Evolutionary conservation across 148 eudicot genomes (phyloP), one percentile per base, ranked within the genome.

Genomic region (Rhododendron simsii): DNA sequence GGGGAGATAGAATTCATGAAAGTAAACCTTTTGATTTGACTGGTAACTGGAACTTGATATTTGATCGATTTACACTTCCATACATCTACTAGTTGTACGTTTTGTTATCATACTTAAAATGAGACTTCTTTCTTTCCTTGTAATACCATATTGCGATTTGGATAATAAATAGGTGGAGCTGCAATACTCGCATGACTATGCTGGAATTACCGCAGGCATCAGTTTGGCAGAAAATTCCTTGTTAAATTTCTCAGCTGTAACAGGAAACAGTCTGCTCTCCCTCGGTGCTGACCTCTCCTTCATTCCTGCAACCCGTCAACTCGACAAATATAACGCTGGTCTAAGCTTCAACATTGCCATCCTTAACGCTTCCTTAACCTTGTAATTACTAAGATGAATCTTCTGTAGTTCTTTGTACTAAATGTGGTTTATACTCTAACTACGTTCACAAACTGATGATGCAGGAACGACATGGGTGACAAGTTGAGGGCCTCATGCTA

Each of bases 201-300:
- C 48, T 77, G 87, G 85, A 26, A 50, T 85, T 10, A 82, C 74
- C 1, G 73, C 84, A 82, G 84, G 84, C 33, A 61, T 61, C 48
- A 23, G 84, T 61, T 39, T 23, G 84, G 30, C 73, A 37, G 51
- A 10, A 57, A 82, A 21, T n/a, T 26, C 33, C 84, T 45, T 4
- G 30, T 96, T 1, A 94, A 98, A 23, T 90, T 93, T 91, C 96
- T 95, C 23, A 93, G 87, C 53, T 63, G 89, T 82, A 18, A 0
- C 67, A 21, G 89, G 89, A 82, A 81, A 16, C 39, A 28, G 78
- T 12, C 45, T 63, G 23, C 20, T 74, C 67, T 81, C 69, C 10
- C 39, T 82, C 3, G 87, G 87, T 3, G 28, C 87, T 20, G 83
- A 85, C 51, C 14, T 88, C 61, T 81, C 78, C 10, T 85, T 82